A percentile compares a stretch with the other conserved stretches of the same genome.
These are phyloP conservation scores for Saprolegnia diclina DNA, from an alignment of 352 stramenopile genomes.

Conservation along the genomic window DNA sequence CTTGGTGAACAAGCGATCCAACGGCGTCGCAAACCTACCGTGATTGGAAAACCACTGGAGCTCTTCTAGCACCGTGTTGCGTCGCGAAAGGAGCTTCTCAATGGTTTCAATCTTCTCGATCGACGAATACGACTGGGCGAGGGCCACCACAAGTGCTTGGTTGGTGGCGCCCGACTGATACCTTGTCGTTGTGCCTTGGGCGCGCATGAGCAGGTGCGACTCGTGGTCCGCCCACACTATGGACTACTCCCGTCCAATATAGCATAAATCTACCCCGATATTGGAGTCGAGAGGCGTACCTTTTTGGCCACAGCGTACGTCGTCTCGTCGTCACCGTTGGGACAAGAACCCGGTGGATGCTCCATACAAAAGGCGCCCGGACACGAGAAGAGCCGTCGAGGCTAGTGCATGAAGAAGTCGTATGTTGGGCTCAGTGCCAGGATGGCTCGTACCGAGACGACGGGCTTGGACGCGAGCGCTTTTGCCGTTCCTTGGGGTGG, in stretches of 20 bases:
- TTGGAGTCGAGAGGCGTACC: background rate
- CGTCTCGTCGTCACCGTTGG: background rate
- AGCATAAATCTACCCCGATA: background rate
- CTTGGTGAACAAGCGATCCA: background rate
- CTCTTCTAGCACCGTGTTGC: slow-evolving; percentile 4
- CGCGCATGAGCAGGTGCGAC: background rate
- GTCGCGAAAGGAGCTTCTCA: background rate
- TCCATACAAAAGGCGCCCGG: slow-evolving; percentile 3
- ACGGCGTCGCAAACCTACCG: background rate
- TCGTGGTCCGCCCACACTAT: slow-evolving; percentile 5
- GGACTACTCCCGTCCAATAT: background rate
- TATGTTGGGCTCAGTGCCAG: too few species aligned
- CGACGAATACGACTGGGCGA: background rate
- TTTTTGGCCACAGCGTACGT: background rate
- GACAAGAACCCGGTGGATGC: background rate
- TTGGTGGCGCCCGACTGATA: background rate
- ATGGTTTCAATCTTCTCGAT: background rate
- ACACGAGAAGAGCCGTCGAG: background rate
- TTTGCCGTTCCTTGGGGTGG: background rate
- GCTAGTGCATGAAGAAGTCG: background rate
- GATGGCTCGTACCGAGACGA: too few species aligned
- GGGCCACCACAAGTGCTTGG: background rate
- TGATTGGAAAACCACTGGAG: slow-evolving; percentile 16
- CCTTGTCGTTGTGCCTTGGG: background rate
- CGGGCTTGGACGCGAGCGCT: background rate